Evolutionary conservation across 371 early-diverging fungal species (phyloP).

Genomic region (Syncephalastrum racemosum): DNA sequence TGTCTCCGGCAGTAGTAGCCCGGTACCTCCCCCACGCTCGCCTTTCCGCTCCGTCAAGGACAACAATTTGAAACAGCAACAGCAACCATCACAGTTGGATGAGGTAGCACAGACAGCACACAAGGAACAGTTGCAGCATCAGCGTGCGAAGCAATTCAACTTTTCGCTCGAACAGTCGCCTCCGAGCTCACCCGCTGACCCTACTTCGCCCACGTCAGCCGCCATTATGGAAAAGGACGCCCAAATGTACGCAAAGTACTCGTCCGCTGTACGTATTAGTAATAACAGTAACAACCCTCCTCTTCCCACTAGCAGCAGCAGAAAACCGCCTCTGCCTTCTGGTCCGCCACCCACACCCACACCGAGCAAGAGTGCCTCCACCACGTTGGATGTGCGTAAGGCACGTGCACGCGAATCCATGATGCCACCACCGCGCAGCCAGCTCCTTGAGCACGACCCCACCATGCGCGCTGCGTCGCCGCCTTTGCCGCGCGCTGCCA

Average conservation of each 20-base stretch:
- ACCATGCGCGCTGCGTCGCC: slow-evolving; percentile 44
- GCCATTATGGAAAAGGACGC: slow-evolving; percentile 17
- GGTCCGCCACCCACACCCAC: slow-evolving; percentile 25
- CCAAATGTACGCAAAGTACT: slow-evolving; percentile 18
- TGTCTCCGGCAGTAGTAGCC: slow-evolving; percentile 9
- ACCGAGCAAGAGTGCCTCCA: slow-evolving; percentile 28
- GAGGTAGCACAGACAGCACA: slow-evolving; percentile 16
- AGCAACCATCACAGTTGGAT: slow-evolving; percentile 6
- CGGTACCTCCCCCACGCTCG: slow-evolving; percentile 24
- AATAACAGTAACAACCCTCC: slow-evolving; percentile 4
- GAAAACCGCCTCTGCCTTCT: slow-evolving; percentile 5
- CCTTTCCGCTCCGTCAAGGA: slow-evolving; percentile 23
- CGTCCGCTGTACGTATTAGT: slow-evolving; percentile 6
- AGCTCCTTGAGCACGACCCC: slow-evolving; percentile 30
- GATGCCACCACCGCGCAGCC: slow-evolving; percentile 7
- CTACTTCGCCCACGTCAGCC: slow-evolving; percentile 2
- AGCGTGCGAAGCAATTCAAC: slow-evolving; percentile 14
- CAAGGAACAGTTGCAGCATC: slow-evolving; percentile 12
- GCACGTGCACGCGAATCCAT: slow-evolving; percentile 21
- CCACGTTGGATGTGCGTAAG: slow-evolving; percentile 23
- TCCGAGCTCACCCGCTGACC: too few relatives aligned
- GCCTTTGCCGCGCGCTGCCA: slow-evolving; percentile 20
- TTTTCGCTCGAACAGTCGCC: slow-evolving; percentile 1
- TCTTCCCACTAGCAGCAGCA: slow-evolving; percentile 1
- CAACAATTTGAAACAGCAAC: background rate